Conservation (phyloP, 306 rosid species). For the Glycine latifolia region DNA sequence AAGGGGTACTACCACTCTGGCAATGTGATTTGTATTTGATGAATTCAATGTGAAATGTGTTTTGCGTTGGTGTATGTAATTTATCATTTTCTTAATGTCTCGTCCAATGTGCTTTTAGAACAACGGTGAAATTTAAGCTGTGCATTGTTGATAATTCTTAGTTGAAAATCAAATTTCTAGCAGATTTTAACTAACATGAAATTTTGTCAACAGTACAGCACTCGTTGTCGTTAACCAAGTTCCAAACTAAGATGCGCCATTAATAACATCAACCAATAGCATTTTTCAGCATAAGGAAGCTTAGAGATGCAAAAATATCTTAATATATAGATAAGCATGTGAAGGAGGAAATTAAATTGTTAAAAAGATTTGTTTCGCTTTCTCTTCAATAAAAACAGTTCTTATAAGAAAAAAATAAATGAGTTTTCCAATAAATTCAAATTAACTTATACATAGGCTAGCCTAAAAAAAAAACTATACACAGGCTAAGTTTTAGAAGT, state of each 20-base stretch:
- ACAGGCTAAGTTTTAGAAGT: too few relatives aligned
- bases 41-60: constrained; percentile 42
- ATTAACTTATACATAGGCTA: too few relatives aligned
- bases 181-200: background rate
- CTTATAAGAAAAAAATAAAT: too few relatives aligned
- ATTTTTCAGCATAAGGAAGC: background rate
- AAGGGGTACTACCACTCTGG: constrained; percentile 1
- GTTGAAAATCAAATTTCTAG: too few relatives aligned
- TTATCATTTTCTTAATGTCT: background rate
- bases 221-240: background rate
- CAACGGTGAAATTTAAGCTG: background rate
- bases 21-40: constrained; percentile 11
- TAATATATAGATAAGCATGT: background rate
- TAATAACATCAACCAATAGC: background rate
- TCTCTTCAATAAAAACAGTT: background rate
- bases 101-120: background rate
- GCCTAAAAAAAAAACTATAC: too few relatives aligned
- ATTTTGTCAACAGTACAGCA: background rate
- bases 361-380: background rate
- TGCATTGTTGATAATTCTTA: too few relatives aligned
- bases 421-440: too few relatives aligned
- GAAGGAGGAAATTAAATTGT: background rate
- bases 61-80: background rate
- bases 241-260: background rate
- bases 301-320: background rate